Conservation (phyloP, 345 rosid genomes). For the Hypericum androsaemum region DNA sequence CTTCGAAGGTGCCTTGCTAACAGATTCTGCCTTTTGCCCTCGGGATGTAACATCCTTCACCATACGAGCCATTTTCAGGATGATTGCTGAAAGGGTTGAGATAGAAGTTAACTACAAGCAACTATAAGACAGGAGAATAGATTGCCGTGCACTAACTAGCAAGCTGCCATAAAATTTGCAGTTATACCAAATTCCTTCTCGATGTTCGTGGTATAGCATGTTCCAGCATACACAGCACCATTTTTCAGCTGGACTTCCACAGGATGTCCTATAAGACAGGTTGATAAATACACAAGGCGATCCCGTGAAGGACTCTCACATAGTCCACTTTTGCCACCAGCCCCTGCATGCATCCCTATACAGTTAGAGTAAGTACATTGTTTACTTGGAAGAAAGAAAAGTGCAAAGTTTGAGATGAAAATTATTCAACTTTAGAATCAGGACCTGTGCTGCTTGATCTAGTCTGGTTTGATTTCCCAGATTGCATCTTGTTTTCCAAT, state of each 20-base stretch:
- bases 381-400: constrained; percentile 1
- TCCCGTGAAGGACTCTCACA: constrained; percentile 47
- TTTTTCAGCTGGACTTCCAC: constrained; percentile 87
- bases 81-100: constrained; percentile 45
- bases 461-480: constrained; percentile 40
- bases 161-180: background rate
- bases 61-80: constrained; percentile 87
- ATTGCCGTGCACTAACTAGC: background rate
- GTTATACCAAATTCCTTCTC: constrained; percentile 68
- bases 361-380: background rate
- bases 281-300: constrained; percentile 53
- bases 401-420: constrained; percentile 3
- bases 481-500: constrained; percentile 42
- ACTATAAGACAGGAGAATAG: background rate
- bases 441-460: constrained; percentile 40
- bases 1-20: constrained; percentile 58
- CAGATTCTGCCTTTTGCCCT: constrained; percentile 52
- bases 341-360: constrained; percentile 25
- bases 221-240: constrained; percentile 81
- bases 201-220: constrained; percentile 62
- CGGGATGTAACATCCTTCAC: constrained; percentile 44
- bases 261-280: constrained; percentile 66
- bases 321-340: constrained; percentile 38
- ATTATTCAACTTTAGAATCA: constrained; percentile 12
- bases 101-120: background rate